Base-by-base conservation (phyloP, 2,329 filamentous ascomycete species). In the Amesomyces nigricolor region DNA sequence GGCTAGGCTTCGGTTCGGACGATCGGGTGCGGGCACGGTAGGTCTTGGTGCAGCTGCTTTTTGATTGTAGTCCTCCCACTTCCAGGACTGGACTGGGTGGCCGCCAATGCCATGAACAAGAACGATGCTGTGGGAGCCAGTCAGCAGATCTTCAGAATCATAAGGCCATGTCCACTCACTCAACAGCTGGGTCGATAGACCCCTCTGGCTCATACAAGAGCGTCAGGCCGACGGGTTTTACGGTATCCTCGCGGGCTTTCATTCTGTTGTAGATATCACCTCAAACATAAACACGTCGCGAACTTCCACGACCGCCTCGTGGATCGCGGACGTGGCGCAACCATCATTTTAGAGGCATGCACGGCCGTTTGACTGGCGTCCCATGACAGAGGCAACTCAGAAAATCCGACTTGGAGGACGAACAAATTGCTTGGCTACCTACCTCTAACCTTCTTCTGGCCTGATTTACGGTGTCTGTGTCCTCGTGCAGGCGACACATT, bases 121-220 rank as follows among this genome's bases (percentile, higher is more conserved):
- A 17, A 70, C 57, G 39, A 70, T 65, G 56, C 68, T 70, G 57
- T 38, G 16, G 16, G 22, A 6, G 51, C 26, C n/a, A 61, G 54
- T 14, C 4, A 35, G 11, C 29, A 35, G 22, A 44, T 46, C 39
- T 14, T 35, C 38, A 32, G 13, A 16, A n/a, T 17, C 40, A 26
- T 10, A 11, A 29, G 19, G 16, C 37, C 16, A 19, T 35, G n/a
- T 37, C 60, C 5, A 53, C 68, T 58, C 51, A 70, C 68, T 70
- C 68, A 38, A 66, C 63, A 0, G 64, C 60, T 2, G 66, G 62
- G 5, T 64, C 63, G 10, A 43, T 55, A 3, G 63, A 59, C 44
- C 64, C 62, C 22, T 70, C 66, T 0, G 68, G 68, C 55, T 68
- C 65, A 30, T 68, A 69, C 16, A 70, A 50, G n/a, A 69, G 60